A percentile compares a stretch with the other conserved stretches of the same genome.
Evolutionary conservation across 495 filamentous ascomycete species (phyloP).

Genomic region (Penicillium parvum): DNA sequence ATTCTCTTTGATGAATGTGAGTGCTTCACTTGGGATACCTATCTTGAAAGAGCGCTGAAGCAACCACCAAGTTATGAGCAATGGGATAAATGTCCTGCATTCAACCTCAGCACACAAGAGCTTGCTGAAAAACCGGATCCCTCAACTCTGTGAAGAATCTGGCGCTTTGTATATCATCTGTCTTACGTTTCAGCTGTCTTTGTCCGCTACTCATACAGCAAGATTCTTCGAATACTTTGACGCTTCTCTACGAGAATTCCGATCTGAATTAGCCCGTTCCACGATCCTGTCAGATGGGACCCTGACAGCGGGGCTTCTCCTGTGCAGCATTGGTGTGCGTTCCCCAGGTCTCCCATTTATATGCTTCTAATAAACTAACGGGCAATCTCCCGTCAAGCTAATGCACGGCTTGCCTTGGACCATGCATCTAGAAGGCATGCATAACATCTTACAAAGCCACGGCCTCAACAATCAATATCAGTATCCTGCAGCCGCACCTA

Average conservation of each 20-base stretch:
- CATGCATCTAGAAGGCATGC: slow-evolving; percentile 37
- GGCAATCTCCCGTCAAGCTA: slow-evolving; percentile 12
- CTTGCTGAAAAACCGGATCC: slow-evolving; percentile 21
- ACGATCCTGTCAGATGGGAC: slow-evolving; percentile 29
- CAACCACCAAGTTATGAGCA: slow-evolving; percentile 27
- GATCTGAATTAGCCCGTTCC: slow-evolving; percentile 26
- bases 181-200: slow-evolving; percentile 30
- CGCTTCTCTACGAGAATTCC: slow-evolving; percentile 24
- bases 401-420: slow-evolving; percentile 36
- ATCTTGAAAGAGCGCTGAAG: neutral
- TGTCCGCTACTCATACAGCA: slow-evolving; percentile 6
- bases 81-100: slow-evolving; percentile 32
- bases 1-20: slow-evolving; percentile 32
- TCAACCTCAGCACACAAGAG: slow-evolving; percentile 24
- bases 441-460: slow-evolving; percentile 28
- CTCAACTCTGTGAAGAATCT: slow-evolving; percentile 27
- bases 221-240: slow-evolving; percentile 35
- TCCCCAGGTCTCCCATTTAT: neutral
- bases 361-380: neutral
- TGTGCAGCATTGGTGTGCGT: slow-evolving; percentile 38
- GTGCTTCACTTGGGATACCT: neutral
- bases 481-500: neutral
- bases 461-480: slow-evolving; percentile 4
- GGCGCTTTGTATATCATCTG: slow-evolving; percentile 31
- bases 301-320: slow-evolving; percentile 30